Conservation (phyloP, 768 basidiomycete species). For the Leccinum longicurvipes region DNA sequence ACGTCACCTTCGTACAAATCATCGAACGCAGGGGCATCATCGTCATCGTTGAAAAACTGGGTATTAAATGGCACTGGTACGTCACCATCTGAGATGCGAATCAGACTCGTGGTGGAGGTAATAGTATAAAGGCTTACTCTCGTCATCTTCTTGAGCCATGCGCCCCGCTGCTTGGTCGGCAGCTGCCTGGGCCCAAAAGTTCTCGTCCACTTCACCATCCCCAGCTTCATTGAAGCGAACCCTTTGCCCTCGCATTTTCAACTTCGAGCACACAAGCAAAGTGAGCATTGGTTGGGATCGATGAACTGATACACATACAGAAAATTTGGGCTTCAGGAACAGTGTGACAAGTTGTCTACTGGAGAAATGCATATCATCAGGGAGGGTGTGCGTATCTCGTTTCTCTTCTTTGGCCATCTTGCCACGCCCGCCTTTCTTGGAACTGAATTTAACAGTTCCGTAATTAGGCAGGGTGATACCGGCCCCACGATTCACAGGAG, state of each 20-base stretch:
- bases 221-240: conserved; percentile 52
- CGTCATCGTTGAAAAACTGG: conserved; percentile 96
- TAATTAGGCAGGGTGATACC: conserved; percentile 67
- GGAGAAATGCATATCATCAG: conserved; percentile 98
- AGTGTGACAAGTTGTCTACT: conserved; percentile 85
- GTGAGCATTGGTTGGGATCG: conserved; percentile 4
- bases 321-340: conserved; percentile 95
- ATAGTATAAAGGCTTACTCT: conserved; percentile 42
- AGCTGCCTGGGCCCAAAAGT: conserved; percentile 96
- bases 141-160: conserved; percentile 54
- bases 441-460: conserved; percentile 24
- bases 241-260: conserved; percentile 83
- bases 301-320: conserved; percentile 48
- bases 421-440: conserved; percentile 39
- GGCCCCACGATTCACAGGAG: conserved; percentile 65
- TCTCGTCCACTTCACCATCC: conserved; percentile 91
- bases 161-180: conserved; percentile 73
- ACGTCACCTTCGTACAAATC: conserved; percentile 49
- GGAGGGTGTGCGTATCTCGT: conserved; percentile 73
- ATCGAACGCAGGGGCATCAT: conserved; percentile 72
- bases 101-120: conserved; percentile 4
- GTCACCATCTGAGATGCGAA: conserved; percentile 36
- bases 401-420: conserved; percentile 56
- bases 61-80: conserved; percentile 81
- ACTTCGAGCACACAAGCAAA: conserved; percentile 39